A percentile compares a stretch with the other conserved stretches of the same genome.
Conservation (phyloP, 2,329 filamentous ascomycete species). For the Thelonectria olida region DNA sequence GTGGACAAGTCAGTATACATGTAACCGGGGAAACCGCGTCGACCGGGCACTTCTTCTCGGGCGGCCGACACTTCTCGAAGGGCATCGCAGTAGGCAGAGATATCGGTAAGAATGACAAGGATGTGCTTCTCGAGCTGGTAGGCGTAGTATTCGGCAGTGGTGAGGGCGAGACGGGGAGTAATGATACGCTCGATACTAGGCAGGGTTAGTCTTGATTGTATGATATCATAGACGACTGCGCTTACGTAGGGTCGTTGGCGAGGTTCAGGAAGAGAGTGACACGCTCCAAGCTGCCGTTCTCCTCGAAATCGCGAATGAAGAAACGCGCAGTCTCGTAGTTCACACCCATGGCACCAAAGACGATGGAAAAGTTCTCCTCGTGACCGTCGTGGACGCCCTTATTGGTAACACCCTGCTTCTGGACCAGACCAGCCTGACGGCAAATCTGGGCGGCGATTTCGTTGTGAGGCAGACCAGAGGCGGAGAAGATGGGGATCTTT, state of each 20-base stretch:
- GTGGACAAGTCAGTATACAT: slow-evolving; percentile 99
- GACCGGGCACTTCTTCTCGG: slow-evolving; percentile 97
- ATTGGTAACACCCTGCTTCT: slow-evolving; percentile 78
- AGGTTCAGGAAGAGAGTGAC: slow-evolving; percentile 98
- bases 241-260: slow-evolving; percentile 97
- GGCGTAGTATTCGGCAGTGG: slow-evolving; percentile 99
- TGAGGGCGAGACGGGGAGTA: slow-evolving; percentile 96
- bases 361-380: slow-evolving; percentile 99
- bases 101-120: slow-evolving; percentile 95
- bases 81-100: slow-evolving; percentile 98
- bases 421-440: slow-evolving; percentile 92
- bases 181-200: slow-evolving; percentile 97
- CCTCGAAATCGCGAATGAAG: slow-evolving; percentile 98
- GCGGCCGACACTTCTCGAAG: slow-evolving; percentile 98
- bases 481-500: slow-evolving; percentile 99
- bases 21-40: slow-evolving; percentile 99
- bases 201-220: slow-evolving; percentile 17
- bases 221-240: not conserved
- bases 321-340: slow-evolving; percentile 99
- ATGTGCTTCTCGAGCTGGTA: slow-evolving; percentile 99
- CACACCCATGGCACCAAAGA: slow-evolving; percentile 99
- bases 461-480: slow-evolving; percentile 97
- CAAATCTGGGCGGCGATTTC: slow-evolving; percentile 99
- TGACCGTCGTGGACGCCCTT: slow-evolving; percentile 97
- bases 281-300: slow-evolving; percentile 98